phyloP scores from a whole-genome alignment of 1,139 yeast genomes.

The Eremothecium cymbalariae region DNA sequence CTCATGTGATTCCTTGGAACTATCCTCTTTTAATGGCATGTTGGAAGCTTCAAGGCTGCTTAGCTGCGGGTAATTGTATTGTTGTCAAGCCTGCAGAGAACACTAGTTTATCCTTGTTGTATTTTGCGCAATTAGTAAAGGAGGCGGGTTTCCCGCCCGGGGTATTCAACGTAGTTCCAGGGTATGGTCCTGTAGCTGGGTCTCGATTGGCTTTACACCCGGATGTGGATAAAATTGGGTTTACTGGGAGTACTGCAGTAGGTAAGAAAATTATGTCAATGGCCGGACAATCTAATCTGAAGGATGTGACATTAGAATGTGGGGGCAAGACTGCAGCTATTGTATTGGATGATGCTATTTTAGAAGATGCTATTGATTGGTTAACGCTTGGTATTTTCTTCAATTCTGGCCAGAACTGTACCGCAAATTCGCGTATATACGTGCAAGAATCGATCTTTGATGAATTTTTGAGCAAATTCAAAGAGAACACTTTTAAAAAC shows the following conservation, averaged over 20 bases:
- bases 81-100: conserved; percentile 63
- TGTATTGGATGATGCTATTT: conserved; percentile 65
- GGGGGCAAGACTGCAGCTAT: conserved; percentile 86
- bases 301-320: conserved; percentile 80
- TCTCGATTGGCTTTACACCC: conserved; percentile 49
- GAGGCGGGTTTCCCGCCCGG: conserved; percentile 72
- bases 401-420: conserved; percentile 88
- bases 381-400: conserved; percentile 75
- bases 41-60: conserved; percentile 65
- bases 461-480: conserved; percentile 43
- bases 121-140: conserved; percentile 45
- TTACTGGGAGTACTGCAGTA: conserved; percentile 55
- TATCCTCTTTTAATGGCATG: conserved; percentile 63
- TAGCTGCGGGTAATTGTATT: conserved; percentile 62
- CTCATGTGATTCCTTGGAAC: conserved; percentile 70
- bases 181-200: conserved; percentile 50
- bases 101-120: conserved; percentile 57
- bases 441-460: conserved; percentile 67
- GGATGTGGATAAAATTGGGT: conserved; percentile 57
- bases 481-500: conserved; percentile 39
- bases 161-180: conserved; percentile 54
- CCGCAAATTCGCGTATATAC: conserved; percentile 77
- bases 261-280: conserved; percentile 49
- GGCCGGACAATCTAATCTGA: conserved; percentile 52
- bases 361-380: conserved; percentile 77